A percentile compares a stretch with the other conserved stretches of the same genome.
Conservation (phyloP, 1,139 yeast species). For the Pichia sp. region DNA sequence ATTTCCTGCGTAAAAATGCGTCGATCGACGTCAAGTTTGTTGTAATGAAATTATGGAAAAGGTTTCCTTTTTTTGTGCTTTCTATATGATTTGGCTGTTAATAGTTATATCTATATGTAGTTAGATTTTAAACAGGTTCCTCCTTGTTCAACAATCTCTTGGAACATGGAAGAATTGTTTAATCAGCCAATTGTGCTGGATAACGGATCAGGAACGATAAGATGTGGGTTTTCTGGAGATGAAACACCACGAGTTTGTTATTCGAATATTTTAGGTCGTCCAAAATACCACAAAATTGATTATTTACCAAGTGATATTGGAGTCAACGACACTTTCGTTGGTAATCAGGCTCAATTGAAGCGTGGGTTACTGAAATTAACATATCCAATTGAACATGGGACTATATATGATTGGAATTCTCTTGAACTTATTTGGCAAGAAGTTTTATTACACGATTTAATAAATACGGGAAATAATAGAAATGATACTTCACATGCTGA, state of each 20-base stretch:
- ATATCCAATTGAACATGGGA: conserved; percentile 78
- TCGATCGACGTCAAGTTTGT: no score
- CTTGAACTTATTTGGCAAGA: conserved; percentile 47
- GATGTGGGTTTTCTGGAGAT: conserved; percentile 93
- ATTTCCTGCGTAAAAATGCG: no score
- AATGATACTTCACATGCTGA: not conserved
- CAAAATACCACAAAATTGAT: conserved; percentile 69
- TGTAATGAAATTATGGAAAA: no score
- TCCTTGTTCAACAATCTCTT: no score
- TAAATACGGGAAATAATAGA: conserved; percentile 10
- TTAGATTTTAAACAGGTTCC: not conserved
- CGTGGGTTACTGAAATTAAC: conserved; percentile 66
- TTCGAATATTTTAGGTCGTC: conserved; percentile 62
- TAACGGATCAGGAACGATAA: conserved; percentile 84
- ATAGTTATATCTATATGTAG: not conserved
- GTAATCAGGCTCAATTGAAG: conserved; percentile 64
- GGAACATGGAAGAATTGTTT: conserved; percentile 19
- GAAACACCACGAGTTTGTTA: conserved; percentile 59
- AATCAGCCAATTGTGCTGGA: conserved; percentile 92
- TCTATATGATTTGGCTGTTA: no score
- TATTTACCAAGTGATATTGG: conserved; percentile 73
- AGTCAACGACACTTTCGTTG: conserved; percentile 58
- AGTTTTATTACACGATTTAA: conserved; percentile 21
- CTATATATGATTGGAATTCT: conserved; percentile 80
- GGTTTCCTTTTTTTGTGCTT: no score